A percentile compares a stretch with the other conserved stretches of the same genome.
Conservation (phyloP, 1,284 basidiomycete genomes). For the Pseudozyma hubeiensis region DNA sequence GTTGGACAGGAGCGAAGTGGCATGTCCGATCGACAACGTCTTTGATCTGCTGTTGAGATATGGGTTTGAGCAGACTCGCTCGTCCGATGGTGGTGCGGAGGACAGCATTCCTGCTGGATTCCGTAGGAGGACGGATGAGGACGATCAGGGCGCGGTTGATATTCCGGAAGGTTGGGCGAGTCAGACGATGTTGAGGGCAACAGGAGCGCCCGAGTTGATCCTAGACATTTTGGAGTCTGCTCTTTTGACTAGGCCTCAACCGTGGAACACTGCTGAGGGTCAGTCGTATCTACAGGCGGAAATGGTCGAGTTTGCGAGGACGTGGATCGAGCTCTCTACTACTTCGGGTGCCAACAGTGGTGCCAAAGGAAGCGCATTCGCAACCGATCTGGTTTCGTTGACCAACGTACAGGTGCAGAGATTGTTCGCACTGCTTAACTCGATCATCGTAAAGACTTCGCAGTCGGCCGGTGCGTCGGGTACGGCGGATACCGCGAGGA, state of each 20-base stretch:
- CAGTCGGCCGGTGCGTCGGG: neutral
- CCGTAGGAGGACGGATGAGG: conserved; percentile 5
- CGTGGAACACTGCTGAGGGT: conserved; percentile 58
- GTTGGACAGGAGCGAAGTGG: conserved; percentile 52
- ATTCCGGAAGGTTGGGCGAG: conserved; percentile 79
- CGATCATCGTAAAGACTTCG: conserved; percentile 24
- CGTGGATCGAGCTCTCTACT: conserved; percentile 54
- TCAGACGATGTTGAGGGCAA: conserved; percentile 79
- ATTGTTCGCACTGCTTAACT: conserved; percentile 27
- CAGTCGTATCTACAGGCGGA: conserved; percentile 60
- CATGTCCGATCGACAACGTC: conserved; percentile 63
- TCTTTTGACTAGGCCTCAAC: conserved; percentile 73
- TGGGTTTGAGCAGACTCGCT: conserved; percentile 48
- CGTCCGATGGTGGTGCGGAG: conserved; percentile 1
- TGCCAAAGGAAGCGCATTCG: conserved; percentile 8
- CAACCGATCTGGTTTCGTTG: conserved; percentile 14
- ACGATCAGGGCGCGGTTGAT: neutral
- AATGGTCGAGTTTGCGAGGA: conserved; percentile 39
- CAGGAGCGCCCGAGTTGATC: conserved; percentile 79
- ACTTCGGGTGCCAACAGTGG: conserved; percentile 9
- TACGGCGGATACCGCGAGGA: conserved; percentile 26
- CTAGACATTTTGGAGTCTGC: conserved; percentile 88
- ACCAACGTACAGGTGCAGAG: conserved; percentile 24
- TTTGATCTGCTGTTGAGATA: conserved; percentile 59
- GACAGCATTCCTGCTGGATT: conserved; percentile 42